These are phyloP conservation scores for Cyberlindnera euphorbiae DNA, from an alignment of 805 yeast genomes.

Conservation along the genomic window DNA sequence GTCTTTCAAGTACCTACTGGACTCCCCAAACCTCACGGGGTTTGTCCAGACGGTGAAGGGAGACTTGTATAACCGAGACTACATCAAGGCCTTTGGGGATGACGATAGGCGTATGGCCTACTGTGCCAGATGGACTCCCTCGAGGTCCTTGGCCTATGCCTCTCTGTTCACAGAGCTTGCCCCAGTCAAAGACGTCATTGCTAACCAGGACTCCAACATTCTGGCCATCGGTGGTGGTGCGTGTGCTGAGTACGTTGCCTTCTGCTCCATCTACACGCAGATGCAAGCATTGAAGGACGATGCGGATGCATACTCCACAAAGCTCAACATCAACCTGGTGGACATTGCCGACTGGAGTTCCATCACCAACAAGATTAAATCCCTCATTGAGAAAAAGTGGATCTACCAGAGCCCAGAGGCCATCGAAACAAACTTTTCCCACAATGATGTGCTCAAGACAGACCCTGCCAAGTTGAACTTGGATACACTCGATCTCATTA, in stretches of 20 bases:
- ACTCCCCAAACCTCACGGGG: conserved; percentile 24
- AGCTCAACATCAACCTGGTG: conserved; percentile 47
- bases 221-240: conserved; percentile 88
- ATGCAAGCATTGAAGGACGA: conserved; percentile 18
- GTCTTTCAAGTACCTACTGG: conserved; percentile 20
- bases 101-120: conserved; percentile 69
- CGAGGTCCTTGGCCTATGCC: conserved; percentile 70
- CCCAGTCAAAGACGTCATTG: conserved; percentile 35
- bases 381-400: conserved; percentile 50
- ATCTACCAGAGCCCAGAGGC: conserved; percentile 34
- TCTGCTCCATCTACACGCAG: conserved; percentile 52
- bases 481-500: conserved; percentile 44
- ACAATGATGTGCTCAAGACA: conserved; percentile 34
- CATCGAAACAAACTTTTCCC: conserved; percentile 30
- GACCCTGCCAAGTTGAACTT: conserved; percentile 22
- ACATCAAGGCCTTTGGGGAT: conserved; percentile 59
- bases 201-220: conserved; percentile 32
- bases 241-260: conserved; percentile 67
- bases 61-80: conserved; percentile 65
- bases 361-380: conserved; percentile 43
- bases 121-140: conserved; percentile 81
- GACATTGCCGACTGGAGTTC: conserved; percentile 79
- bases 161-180: conserved; percentile 55
- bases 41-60: conserved; percentile 68
- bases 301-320: conserved; percentile 17